Evolutionary conservation across 2,329 filamentous ascomycete species (phyloP), one percentile per base, ranked within the genome.

Genomic region (Gnomoniopsis sp.): DNA sequence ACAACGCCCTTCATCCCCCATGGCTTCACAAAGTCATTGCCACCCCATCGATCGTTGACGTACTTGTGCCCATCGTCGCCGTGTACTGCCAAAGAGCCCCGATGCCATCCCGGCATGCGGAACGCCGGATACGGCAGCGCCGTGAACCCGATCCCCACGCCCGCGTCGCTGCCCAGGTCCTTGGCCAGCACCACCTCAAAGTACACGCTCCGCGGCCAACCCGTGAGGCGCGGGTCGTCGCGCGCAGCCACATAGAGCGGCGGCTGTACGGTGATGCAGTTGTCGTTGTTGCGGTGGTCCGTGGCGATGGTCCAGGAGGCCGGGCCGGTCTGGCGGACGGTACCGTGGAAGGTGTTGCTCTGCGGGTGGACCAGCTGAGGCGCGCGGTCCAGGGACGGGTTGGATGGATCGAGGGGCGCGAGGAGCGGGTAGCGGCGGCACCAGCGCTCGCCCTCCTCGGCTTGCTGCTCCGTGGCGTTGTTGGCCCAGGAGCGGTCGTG

Each of bases 91-190:
- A 93, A 68, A 63, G 85, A 88, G 19, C 83, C 90, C 36, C 90
- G 82, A 69, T 95, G 88, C 90, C 90, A 93, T 2, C 90, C 90
- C 0, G 90, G 90, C 60, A 93, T 80, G 8, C 90, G 82, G 76
- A 91, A 93, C 0, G 81, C 79, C 7, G 90, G 90, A 68, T 92
- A 93, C 8, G 90, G 90, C 50, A 88, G 82, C 1, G 89, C 89
- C 0, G 82, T 75, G 70, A 86, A 91, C 11, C 90, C 90, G 11
- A 93, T 69, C 0, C 86, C 88, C 1, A 93, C 75, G 21, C 51
- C 50, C 1, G 60, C 60, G 21, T 53, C 53, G 8, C 6, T 14
- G 11, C 51, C 54, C 38, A 54, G 15, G 19, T 44, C 66, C 2
- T 75, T 72, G 34, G 91, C 76, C 54, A 78, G 78, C 11, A 92